Evolutionary conservation across 192 early-diverging fungal genomes (phyloP).

Genomic region (Phlyctochytrium bullatum): DNA sequence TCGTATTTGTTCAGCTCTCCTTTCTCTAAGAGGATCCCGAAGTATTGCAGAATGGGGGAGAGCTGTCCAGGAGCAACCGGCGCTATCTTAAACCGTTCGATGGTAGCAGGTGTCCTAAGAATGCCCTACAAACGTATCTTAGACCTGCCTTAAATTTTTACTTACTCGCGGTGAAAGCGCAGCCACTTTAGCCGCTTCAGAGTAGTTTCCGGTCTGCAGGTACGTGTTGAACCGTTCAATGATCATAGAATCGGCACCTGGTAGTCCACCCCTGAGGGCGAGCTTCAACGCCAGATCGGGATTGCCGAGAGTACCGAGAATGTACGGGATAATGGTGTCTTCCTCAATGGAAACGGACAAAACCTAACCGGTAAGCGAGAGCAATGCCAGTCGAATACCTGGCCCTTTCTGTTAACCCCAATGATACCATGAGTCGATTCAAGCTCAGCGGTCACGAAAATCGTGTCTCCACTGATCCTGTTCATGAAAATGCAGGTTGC

Average conservation of each 20-base stretch:
- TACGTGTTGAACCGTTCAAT: conserved; percentile 87
- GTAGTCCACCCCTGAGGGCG: conserved; percentile 84
- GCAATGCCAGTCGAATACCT: conserved; percentile 42
- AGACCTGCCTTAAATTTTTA: background rate
- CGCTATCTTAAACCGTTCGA: conserved; percentile 90
- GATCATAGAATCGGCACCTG: conserved; percentile 92
- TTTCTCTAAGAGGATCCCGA: conserved; percentile 92
- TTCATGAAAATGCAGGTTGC: conserved; percentile 97
- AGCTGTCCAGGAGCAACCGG: conserved; percentile 73
- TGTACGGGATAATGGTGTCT: conserved; percentile 85
- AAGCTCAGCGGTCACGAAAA: conserved; percentile 94
- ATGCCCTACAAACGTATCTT: conserved; percentile 60
- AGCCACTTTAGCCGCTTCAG: conserved; percentile 92
- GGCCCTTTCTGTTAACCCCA: conserved; percentile 94
- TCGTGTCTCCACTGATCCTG: conserved; percentile 95
- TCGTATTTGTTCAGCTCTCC: conserved; percentile 93
- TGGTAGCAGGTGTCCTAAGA: conserved; percentile 88
- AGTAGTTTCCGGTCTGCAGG: conserved; percentile 71
- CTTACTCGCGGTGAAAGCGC: conserved; percentile 84
- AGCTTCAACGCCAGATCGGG: conserved; percentile 86
- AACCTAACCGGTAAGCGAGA: conserved; percentile 55
- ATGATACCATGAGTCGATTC: conserved; percentile 84
- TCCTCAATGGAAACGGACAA: conserved; percentile 94
- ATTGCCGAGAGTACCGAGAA: conserved; percentile 78
- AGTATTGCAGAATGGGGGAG: conserved; percentile 96